These are phyloP conservation scores for Boletus speciosus DNA, from an alignment of 768 basidiomycete genomes.

Conservation along the genomic window DNA sequence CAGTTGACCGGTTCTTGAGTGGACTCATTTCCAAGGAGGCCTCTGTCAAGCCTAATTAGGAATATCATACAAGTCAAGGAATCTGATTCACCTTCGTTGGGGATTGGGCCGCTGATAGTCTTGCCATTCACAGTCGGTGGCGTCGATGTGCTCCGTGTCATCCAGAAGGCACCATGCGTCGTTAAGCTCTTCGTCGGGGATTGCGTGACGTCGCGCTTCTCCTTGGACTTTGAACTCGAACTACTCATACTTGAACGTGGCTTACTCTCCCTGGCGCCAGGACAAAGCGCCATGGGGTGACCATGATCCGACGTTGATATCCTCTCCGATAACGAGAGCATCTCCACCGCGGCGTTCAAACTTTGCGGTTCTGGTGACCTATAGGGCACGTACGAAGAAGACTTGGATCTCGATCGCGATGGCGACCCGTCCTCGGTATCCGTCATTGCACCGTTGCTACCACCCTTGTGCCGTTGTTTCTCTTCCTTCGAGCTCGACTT, in stretches of 20 bases:
- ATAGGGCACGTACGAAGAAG: constrained; percentile 52
- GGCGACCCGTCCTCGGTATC: constrained; percentile 37
- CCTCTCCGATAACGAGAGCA: constrained; percentile 40
- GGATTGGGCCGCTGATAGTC: constrained; percentile 64
- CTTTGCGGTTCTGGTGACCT: constrained; percentile 63
- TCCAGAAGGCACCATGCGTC: constrained; percentile 32
- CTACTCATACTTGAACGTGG: constrained; percentile 33
- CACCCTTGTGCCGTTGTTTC: constrained; percentile 25
- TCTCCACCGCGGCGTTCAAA: constrained; percentile 67
- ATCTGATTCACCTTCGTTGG: constrained; percentile 56
- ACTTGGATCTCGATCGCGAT: constrained; percentile 50
- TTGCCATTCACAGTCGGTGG: constrained; percentile 54
- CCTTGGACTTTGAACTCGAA: constrained; percentile 23
- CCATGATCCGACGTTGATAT: constrained; percentile 29
- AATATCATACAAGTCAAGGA: neutral
- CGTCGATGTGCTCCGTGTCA: constrained; percentile 34
- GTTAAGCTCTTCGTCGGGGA: constrained; percentile 45
- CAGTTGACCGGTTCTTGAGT: constrained; percentile 58
- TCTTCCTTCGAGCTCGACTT: constrained; percentile 33
- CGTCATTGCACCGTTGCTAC: constrained; percentile 25
- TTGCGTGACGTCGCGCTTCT: constrained; percentile 35
- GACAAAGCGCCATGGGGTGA: constrained; percentile 16
- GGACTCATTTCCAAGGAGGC: constrained; percentile 75
- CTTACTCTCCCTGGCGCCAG: constrained; percentile 20
- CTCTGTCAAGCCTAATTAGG: constrained; percentile 34